Conservation (phyloP, 1,284 basidiomycete genomes). For the Sphaerobolus stellatus region DNA sequence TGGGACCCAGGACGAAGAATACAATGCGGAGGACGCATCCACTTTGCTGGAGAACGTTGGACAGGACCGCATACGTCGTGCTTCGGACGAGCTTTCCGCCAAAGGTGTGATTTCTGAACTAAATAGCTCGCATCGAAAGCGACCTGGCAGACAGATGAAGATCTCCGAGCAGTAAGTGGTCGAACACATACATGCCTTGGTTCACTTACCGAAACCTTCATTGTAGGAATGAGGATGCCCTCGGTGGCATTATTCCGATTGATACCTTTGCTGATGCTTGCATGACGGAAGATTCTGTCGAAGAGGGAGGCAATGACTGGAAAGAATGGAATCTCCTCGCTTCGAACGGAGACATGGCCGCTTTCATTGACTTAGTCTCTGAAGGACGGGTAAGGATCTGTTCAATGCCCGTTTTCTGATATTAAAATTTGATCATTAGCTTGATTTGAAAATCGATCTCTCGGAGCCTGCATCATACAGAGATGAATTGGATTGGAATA, state of each 20-base stretch:
- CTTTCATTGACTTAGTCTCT: slow-evolving; percentile 67
- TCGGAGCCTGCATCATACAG: slow-evolving; percentile 55
- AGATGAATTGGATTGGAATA: slow-evolving; percentile 69
- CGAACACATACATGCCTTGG: too few species aligned
- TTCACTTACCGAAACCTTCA: too few species aligned
- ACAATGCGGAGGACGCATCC: slow-evolving; percentile 58
- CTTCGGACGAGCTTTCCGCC: slow-evolving; percentile 56
- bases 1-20: slow-evolving; percentile 65
- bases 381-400: slow-evolving; percentile 53
- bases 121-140: slow-evolving; percentile 49
- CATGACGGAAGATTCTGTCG: slow-evolving; percentile 56
- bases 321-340: slow-evolving; percentile 71
- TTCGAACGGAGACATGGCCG: slow-evolving; percentile 72
- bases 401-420: neutral
- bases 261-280: slow-evolving; percentile 70
- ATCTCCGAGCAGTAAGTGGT: slow-evolving; percentile 63
- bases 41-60: slow-evolving; percentile 55
- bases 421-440: slow-evolving; percentile 38
- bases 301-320: slow-evolving; percentile 49
- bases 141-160: slow-evolving; percentile 68
- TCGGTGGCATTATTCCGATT: slow-evolving; percentile 60
- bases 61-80: slow-evolving; percentile 49
- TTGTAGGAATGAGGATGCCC: slow-evolving; percentile 60
- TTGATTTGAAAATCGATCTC: slow-evolving; percentile 67
- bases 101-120: slow-evolving; percentile 56